Evolutionary conservation across 2,329 filamentous ascomycete genomes (phyloP).

Genomic region (Chrysoporthe cubensis): DNA sequence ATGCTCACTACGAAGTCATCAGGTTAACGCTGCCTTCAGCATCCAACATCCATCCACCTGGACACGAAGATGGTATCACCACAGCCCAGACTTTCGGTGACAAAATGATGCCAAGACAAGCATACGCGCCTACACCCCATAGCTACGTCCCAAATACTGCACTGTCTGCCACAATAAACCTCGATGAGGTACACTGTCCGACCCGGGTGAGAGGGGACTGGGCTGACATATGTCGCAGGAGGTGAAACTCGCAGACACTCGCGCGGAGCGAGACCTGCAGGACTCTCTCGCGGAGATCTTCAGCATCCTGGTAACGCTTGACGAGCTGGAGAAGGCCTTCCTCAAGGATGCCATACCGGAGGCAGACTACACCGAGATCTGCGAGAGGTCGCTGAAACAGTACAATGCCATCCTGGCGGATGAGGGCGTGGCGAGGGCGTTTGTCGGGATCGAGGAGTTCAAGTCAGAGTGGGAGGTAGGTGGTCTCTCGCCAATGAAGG

Average conservation of each 20-base stretch:
- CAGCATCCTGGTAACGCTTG: conserved; percentile 93
- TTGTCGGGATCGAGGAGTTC: conserved; percentile 87
- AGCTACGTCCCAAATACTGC: conserved; percentile 87
- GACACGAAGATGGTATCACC: conserved; percentile 7
- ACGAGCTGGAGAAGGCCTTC: conserved; percentile 95
- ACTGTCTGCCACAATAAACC: conserved; percentile 85
- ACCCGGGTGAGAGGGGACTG: conserved; percentile 19
- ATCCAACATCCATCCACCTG: not conserved
- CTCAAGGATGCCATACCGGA: conserved; percentile 93
- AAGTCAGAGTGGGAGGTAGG: conserved; percentile 89
- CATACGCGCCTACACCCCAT: conserved; percentile 87
- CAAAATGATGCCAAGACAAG: conserved; percentile 61
- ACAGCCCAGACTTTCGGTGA: not conserved
- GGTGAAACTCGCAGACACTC: conserved; percentile 86
- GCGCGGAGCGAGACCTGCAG: conserved; percentile 88
- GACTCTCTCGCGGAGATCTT: conserved; percentile 97
- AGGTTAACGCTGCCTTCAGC: not conserved
- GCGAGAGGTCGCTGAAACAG: conserved; percentile 89
- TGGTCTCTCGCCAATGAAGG: conserved; percentile 31
- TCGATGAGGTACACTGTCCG: conserved; percentile 75
- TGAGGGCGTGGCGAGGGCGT: conserved; percentile 86
- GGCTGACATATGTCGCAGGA: conserved; percentile 60
- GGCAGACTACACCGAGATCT: conserved; percentile 93
- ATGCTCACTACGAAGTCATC: not conserved
- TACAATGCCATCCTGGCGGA: conserved; percentile 94